Evolutionary conservation across 768 basidiomycete genomes (phyloP).

Genomic region (Sporobolomyces pararoseus): DNA sequence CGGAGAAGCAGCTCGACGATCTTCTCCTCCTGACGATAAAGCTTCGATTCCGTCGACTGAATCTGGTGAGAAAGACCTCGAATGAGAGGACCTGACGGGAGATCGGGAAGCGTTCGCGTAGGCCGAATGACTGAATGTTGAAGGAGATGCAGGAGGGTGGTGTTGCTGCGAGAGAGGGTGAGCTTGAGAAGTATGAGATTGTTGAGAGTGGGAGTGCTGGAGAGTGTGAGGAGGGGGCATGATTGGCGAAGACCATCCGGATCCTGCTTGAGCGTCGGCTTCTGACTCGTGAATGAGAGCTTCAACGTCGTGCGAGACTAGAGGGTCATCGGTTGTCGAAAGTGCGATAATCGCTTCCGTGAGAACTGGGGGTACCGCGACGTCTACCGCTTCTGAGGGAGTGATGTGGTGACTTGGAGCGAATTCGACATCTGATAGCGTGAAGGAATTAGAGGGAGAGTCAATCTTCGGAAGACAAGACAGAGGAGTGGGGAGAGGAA

Average conservation of each 20-base stretch:
- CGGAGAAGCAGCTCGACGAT: constrained; percentile 2
- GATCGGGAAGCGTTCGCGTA: constrained; percentile 31
- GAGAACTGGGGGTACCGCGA: constrained; percentile 40
- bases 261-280: constrained; percentile 26
- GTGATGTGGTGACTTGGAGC: constrained; percentile 34
- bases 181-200: not conserved
- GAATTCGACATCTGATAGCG: constrained; percentile 38
- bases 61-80: constrained; percentile 33
- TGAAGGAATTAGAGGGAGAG: not conserved
- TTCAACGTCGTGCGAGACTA: constrained; percentile 26
- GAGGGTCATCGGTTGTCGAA: constrained; percentile 18
- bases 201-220: constrained; percentile 3
- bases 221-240: not conserved
- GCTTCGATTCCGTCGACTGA: constrained; percentile 19
- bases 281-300: constrained; percentile 31
- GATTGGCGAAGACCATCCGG: constrained; percentile 32
- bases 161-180: not conserved
- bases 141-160: not conserved
- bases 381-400: constrained; percentile 39
- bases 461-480: not conserved
- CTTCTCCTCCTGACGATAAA: constrained; percentile 13
- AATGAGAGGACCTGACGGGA: constrained; percentile 8
- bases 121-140: not conserved
- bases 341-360: constrained; percentile 39
- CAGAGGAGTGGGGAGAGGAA: not conserved